Evolutionary conservation across 768 basidiomycete species (phyloP), one percentile per base, ranked within the genome.

Genomic region (Mrakia frigida): DNA sequence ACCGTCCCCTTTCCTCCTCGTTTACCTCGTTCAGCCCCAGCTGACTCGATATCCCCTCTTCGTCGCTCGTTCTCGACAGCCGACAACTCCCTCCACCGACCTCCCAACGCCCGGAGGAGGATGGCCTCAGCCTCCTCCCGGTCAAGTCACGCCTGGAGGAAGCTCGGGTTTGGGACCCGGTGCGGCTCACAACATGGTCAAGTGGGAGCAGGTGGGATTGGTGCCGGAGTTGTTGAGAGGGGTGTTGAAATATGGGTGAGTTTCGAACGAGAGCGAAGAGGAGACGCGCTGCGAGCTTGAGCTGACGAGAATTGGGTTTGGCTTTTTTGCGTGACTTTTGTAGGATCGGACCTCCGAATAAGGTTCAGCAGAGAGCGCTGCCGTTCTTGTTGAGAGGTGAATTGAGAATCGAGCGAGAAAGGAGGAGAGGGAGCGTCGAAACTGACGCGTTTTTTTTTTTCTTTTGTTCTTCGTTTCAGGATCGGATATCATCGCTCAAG

Each of bases 401-500:
- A 25, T 11, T 56, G 7, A 9, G 25, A 28, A 4, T n/a, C 21
- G 43, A 46, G 43, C 18, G 21, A 50, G 16, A 18, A 25, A 18
- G 23, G 56, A 25, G 25, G 18, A 7, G 56, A 52, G 5, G 16
- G n/a, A 9, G 56, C n/a, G 56, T 11, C 13, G 56, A 56, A 25
- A 7, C 28, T 56, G 56, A 56, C 56, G 23, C 56, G 56, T 18
- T 9, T 16, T 18, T 6, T 28, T n/a, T 10, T 28, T 28, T 18
- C 13, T 53, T 56, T 56, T 3, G 11, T 25, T n/a, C 53, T 46
- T 56, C 56, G 56, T n/a, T 56, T 28, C 56, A 56, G 56, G 94
- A 11, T 89, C 93, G 52, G 97, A 99, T 81, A 98, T 98, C 81
- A 98, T 99, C 81, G 95, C 96, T 13, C 97, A 99, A 84, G 97